These are phyloP conservation scores for Picea sitchensis DNA, from an alignment of 75 land plant genomes.

Conservation along the genomic window DNA sequence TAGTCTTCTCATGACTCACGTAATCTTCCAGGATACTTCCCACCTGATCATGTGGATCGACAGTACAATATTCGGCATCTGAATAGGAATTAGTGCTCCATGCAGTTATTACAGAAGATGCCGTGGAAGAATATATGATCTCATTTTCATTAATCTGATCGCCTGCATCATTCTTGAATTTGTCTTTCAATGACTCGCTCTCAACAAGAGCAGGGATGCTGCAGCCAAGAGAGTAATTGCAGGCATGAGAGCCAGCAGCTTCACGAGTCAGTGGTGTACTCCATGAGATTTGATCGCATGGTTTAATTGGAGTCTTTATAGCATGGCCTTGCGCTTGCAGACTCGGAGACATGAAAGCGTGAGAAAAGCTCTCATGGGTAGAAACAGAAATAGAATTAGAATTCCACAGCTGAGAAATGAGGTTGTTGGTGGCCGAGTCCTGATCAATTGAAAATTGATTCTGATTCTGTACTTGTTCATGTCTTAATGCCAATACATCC, in stretches of 20 bases:
- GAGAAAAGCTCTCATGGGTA: neutral
- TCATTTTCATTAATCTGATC: neutral
- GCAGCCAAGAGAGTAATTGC: neutral
- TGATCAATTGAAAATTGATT: neutral
- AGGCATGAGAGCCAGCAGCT: no score
- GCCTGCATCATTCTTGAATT: neutral
- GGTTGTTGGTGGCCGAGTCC: neutral
- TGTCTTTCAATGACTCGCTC: conserved; percentile 1
- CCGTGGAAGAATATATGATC: neutral
- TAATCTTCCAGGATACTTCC: conserved; percentile 1
- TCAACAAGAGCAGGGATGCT: conserved; percentile 6
- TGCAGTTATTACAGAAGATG: conserved; percentile 4
- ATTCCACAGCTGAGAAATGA: conserved; percentile 8
- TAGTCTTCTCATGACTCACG: neutral
- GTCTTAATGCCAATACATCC: neutral
- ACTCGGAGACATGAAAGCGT: neutral
- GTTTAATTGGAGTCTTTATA: neutral
- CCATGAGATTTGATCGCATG: neutral
- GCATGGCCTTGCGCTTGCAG: neutral
- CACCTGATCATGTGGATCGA: neutral
- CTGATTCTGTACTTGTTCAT: neutral
- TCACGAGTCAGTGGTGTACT: neutral
- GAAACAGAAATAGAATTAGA: neutral
- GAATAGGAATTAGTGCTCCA: conserved; percentile 7
- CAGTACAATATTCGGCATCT: neutral